phyloP scores from a whole-genome alignment of 2,329 filamentous ascomycete genomes.

The Exophiala phaeomuriformis region DNA sequence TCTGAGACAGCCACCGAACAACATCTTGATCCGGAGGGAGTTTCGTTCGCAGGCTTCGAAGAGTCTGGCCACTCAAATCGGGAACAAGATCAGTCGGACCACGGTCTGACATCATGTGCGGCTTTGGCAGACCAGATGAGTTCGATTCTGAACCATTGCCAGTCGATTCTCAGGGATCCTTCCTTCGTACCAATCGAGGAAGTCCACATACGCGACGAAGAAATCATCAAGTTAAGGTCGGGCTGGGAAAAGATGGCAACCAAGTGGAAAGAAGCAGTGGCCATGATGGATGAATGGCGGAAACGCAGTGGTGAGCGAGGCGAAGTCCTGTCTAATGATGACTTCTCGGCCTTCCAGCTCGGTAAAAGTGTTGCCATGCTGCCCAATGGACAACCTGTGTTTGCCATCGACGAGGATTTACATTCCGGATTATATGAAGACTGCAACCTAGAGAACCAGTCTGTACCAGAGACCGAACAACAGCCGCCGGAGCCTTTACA shows the following conservation, averaged over 20 bases:
- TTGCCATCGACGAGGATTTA: slow-evolving; percentile 27
- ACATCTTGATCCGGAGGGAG: slow-evolving; percentile 19
- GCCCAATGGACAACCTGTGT: slow-evolving; percentile 31
- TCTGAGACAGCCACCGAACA: slow-evolving; percentile 29
- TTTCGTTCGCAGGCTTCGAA: slow-evolving; percentile 25
- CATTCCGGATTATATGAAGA: slow-evolving; percentile 16
- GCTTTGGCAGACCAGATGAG: slow-evolving; percentile 66
- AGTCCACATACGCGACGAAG: slow-evolving; percentile 83
- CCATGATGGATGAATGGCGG: slow-evolving; percentile 88
- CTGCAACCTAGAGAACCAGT: slow-evolving; percentile 13
- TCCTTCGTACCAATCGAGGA: slow-evolving; percentile 95
- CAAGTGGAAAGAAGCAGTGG: slow-evolving; percentile 81
- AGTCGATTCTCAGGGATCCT: slow-evolving; percentile 81
- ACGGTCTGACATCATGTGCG: slow-evolving; percentile 55
- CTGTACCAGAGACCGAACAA: neutral
- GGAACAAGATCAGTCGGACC: neutral
- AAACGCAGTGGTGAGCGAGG: slow-evolving; percentile 56
- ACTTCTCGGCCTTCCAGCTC: slow-evolving; percentile 39
- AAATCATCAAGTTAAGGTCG: slow-evolving; percentile 72
- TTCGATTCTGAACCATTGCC: slow-evolving; percentile 69
- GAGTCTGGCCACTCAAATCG: slow-evolving; percentile 24
- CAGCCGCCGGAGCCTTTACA: slow-evolving; percentile 1
- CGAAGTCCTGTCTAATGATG: slow-evolving; percentile 37
- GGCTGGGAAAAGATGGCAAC: slow-evolving; percentile 92
- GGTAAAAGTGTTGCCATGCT: slow-evolving; percentile 28